Conservation (phyloP, 805 yeast genomes). For the Myxozyma geophila region DNA sequence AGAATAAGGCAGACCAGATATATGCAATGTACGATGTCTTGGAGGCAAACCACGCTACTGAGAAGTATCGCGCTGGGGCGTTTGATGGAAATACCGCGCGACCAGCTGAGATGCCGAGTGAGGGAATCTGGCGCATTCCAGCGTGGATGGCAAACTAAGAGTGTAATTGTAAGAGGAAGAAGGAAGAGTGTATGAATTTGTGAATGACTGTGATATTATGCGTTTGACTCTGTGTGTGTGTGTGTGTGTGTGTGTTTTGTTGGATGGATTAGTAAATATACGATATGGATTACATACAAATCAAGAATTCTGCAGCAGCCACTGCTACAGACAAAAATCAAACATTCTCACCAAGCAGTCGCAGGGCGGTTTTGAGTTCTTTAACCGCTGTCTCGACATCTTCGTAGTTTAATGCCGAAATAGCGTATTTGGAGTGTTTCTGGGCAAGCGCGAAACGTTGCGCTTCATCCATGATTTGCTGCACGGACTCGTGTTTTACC, state of each 20-base stretch:
- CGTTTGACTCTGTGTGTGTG: not conserved
- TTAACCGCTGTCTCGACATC: slow-evolving; percentile 65
- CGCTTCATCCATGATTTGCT: slow-evolving; percentile 44
- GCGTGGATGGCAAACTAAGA: not conserved
- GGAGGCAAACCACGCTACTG: slow-evolving; percentile 15
- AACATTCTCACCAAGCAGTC: slow-evolving; percentile 24
- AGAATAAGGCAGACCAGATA: slow-evolving; percentile 37
- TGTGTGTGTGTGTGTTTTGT: not conserved
- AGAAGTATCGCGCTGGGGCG: not conserved
- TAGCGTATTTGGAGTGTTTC: slow-evolving; percentile 72
- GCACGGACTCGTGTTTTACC: slow-evolving; percentile 35
- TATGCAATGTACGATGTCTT: slow-evolving; percentile 37
- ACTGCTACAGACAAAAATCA: not conserved
- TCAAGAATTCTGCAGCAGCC: not conserved
- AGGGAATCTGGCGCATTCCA: slow-evolving; percentile 10
- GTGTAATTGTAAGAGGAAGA: not conserved
- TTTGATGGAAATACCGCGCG: not conserved
- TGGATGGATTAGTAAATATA: not conserved
- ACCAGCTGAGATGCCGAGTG: slow-evolving; percentile 6
- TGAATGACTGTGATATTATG: not conserved
- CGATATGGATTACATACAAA: not conserved
- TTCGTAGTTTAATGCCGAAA: slow-evolving; percentile 73
- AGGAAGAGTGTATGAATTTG: not conserved
- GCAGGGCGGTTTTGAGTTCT: slow-evolving; percentile 57
- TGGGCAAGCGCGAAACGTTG: slow-evolving; percentile 52